These are phyloP conservation scores for Ceratobasidium sp. DNA, from an alignment of 1,284 basidiomycete species.

Conservation along the genomic window DNA sequence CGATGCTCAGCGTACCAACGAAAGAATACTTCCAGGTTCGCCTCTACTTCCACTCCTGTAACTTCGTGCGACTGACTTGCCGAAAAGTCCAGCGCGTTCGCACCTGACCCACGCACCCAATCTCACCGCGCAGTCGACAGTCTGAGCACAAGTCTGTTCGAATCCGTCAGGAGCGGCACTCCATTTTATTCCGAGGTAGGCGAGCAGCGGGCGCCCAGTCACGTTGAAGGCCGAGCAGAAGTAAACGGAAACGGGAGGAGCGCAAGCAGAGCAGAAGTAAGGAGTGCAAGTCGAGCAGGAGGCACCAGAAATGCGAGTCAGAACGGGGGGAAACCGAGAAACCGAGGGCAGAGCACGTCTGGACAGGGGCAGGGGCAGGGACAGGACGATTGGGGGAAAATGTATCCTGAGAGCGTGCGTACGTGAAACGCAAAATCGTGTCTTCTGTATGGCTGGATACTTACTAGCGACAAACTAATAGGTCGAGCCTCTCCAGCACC, in stretches of 20 bases:
- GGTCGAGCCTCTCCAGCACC: constrained; percentile 34
- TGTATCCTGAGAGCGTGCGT: constrained; percentile 43
- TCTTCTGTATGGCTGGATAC: background rate
- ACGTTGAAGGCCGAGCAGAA: constrained; percentile 4
- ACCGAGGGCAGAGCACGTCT: background rate
- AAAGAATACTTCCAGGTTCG: constrained; percentile 81
- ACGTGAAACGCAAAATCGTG: background rate
- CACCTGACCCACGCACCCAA: constrained; percentile 39
- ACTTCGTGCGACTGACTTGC: background rate
- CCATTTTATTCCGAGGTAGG: constrained; percentile 36
- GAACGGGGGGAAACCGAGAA: background rate
- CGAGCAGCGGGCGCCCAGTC: background rate
- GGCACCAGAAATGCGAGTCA: background rate
- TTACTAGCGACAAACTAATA: background rate
- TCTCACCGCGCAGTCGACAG: constrained; percentile 23
- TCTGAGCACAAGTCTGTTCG: constrained; percentile 38
- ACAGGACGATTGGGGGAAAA: constrained; percentile 43
- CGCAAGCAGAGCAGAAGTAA: background rate
- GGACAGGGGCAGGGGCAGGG: constrained; percentile 21
- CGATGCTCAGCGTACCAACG: constrained; percentile 80
- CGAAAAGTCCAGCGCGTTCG: constrained; percentile 45
- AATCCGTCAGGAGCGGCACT: constrained; percentile 46
- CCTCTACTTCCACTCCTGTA: constrained; percentile 49
- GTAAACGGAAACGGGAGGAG: constrained; percentile 9
- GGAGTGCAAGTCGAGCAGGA: constrained; percentile 14